These are phyloP conservation scores for Podospora pseudoanserina DNA, from an alignment of 495 filamentous ascomycete genomes.

Conservation along the genomic window DNA sequence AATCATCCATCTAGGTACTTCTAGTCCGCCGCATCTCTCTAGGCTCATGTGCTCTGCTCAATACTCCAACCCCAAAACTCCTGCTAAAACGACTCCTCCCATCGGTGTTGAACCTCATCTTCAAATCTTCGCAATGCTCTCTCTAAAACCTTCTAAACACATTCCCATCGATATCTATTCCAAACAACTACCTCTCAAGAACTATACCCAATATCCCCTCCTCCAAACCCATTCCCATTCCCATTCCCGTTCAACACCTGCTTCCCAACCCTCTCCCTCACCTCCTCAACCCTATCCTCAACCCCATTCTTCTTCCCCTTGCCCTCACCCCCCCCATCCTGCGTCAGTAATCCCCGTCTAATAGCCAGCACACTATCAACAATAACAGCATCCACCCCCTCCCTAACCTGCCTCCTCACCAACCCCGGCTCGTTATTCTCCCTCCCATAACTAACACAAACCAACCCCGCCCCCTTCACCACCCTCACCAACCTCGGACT, in stretches of 20 bases:
- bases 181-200: neutral
- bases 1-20: too few relatives aligned
- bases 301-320: neutral
- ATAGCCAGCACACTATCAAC: slow-evolving; percentile 89
- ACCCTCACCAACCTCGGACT: slow-evolving; percentile 89
- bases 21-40: too few relatives aligned
- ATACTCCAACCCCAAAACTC: too few relatives aligned
- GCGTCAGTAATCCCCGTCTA: slow-evolving; percentile 45
- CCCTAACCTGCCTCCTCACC: slow-evolving; percentile 87
- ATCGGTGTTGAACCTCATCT: too few relatives aligned
- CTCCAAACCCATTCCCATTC: neutral
- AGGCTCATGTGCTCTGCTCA: too few relatives aligned
- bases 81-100: too few relatives aligned
- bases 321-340: slow-evolving; percentile 13
- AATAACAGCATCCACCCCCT: slow-evolving; percentile 96
- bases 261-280: slow-evolving; percentile 9
- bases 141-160: neutral
- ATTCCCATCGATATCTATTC: neutral
- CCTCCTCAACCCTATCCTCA: slow-evolving; percentile 14
- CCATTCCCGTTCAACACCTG: slow-evolving; percentile 10
- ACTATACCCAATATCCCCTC: neutral
- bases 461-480: slow-evolving; percentile 91
- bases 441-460: slow-evolving; percentile 91
- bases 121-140: neutral
- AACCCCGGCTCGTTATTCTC: slow-evolving; percentile 83